A percentile compares a stretch with the other conserved stretches of the same genome.
These are phyloP conservation scores for Solanum infundibuliforme DNA, from an alignment of 257 asterid species.

Conservation along the genomic window DNA sequence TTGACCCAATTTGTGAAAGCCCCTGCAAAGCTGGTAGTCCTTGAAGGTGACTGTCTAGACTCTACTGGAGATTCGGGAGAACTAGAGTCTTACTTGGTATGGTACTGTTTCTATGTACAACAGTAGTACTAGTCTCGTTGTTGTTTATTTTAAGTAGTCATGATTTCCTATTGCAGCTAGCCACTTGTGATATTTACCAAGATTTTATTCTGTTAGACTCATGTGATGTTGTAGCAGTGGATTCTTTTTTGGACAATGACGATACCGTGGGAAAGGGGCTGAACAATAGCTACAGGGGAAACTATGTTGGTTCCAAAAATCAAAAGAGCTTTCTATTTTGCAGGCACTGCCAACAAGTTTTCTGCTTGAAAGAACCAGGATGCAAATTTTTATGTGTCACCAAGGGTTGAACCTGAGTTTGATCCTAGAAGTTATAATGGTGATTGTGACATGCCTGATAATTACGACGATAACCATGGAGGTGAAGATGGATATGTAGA, in stretches of 20 bases:
- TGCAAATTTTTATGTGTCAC: slow-evolving; percentile 26
- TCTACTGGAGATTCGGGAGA: slow-evolving; percentile 68
- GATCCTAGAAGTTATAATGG: neutral
- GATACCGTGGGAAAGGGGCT: slow-evolving; percentile 34
- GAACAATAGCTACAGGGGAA: slow-evolving; percentile 1
- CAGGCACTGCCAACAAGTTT: slow-evolving; percentile 32
- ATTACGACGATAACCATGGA: slow-evolving; percentile 22
- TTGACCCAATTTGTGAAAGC: slow-evolving; percentile 45
- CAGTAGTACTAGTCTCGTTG: neutral
- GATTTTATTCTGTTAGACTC: slow-evolving; percentile 74
- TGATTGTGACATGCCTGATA: slow-evolving; percentile 15
- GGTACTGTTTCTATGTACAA: neutral
- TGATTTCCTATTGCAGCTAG: slow-evolving; percentile 48
- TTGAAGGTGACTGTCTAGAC: slow-evolving; percentile 92
- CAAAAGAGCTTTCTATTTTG: slow-evolving; percentile 42
- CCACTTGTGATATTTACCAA: slow-evolving; percentile 64
- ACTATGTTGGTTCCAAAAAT: slow-evolving; percentile 8
- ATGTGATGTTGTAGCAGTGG: slow-evolving; percentile 57
- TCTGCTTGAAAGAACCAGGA: slow-evolving; percentile 42
- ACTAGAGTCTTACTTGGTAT: slow-evolving; percentile 88
- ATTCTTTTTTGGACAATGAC: slow-evolving; percentile 33
- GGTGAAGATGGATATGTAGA: slow-evolving; percentile 33
- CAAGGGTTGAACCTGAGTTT: slow-evolving; percentile 4
- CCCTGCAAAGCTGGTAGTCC: slow-evolving; percentile 86
- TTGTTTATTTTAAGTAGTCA: neutral